Percentiles rank a stretch among this genome's conserved stretches.
Conservation (phyloP, 2,329 filamentous ascomycete genomes). For the Aureobasidium leucospermi region DNA sequence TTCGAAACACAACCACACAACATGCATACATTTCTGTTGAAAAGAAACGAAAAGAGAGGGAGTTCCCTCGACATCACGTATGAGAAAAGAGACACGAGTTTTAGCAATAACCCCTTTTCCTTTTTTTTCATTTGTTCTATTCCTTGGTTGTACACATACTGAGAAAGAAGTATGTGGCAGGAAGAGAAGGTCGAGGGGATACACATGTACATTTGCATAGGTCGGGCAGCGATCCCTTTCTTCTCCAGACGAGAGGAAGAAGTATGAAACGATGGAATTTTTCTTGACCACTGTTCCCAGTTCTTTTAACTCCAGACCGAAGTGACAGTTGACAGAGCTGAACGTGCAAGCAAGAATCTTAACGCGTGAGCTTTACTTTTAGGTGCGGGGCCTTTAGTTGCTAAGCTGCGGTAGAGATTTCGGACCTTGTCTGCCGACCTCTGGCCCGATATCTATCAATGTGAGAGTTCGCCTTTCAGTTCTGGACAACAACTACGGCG, state of each 20-base stretch:
- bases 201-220: conserved; percentile 5
- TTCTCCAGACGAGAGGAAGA: background rate
- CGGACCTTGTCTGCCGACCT: too few species aligned
- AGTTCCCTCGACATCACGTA: background rate
- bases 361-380: background rate
- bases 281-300: too few species aligned
- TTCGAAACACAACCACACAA: background rate
- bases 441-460: too few species aligned
- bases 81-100: conserved; percentile 2
- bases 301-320: too few species aligned
- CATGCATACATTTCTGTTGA: background rate
- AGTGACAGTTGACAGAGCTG: too few species aligned
- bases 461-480: too few species aligned
- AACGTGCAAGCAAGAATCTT: background rate
- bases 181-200: background rate
- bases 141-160: background rate
- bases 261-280: background rate
- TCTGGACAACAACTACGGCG: too few species aligned
- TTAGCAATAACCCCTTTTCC: background rate
- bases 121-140: background rate
- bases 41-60: background rate
- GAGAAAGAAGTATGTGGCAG: background rate
- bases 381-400: background rate
- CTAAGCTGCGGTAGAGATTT: background rate
- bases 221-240: background rate